These are phyloP conservation scores for Solanum hybrid DNA, from an alignment of 305 asterid genomes.

Conservation along the genomic window DNA sequence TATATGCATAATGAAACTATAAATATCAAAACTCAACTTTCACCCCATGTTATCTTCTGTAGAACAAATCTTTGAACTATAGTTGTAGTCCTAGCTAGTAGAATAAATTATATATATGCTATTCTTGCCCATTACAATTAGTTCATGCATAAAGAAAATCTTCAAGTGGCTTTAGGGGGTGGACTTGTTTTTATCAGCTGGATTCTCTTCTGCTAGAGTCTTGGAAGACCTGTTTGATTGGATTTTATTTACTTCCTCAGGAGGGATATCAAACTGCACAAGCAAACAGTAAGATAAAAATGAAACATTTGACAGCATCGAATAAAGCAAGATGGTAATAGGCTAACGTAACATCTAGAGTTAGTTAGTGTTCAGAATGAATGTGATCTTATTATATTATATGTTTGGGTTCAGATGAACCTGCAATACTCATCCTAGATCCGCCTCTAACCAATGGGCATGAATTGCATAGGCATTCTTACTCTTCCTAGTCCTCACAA, in stretches of 20 bases:
- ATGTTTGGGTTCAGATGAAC: neutral
- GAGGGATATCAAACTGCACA: conserved; percentile 55
- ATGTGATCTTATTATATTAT: neutral
- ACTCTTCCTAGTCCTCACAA: neutral
- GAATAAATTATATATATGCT: neutral
- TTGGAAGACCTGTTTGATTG: conserved; percentile 38
- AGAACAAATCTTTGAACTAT: neutral
- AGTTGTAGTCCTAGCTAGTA: neutral
- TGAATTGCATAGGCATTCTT: neutral
- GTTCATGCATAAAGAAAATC: neutral
- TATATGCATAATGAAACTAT: neutral
- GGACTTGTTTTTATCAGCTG: conserved; percentile 16
- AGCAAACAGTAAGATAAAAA: neutral
- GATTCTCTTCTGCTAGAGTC: conserved; percentile 5
- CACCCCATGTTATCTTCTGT: neutral
- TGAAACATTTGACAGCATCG: neutral
- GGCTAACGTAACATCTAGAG: neutral
- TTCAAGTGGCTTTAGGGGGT: conserved; percentile 3
- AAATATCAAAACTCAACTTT: neutral
- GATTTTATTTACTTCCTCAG: conserved; percentile 39
- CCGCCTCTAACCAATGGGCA: neutral
- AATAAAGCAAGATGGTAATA: neutral
- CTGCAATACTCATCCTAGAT: neutral
- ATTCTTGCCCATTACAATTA: neutral
- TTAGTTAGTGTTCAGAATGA: neutral